Evolutionary conservation across 306 rosid genomes (phyloP).

Genomic region (Trifolium subterraneum): DNA sequence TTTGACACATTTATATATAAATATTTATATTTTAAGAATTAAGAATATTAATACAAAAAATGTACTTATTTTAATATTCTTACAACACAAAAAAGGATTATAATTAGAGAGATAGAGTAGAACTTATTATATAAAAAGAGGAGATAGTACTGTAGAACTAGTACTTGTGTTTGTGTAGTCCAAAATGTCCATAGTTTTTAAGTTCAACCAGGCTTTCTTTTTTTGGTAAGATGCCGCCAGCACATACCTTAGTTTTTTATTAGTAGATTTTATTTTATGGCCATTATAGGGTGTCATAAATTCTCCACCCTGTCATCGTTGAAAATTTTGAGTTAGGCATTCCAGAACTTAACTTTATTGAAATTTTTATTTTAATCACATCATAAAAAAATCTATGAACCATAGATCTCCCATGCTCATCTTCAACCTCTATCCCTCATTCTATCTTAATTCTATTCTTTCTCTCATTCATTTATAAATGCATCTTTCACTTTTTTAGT

Average conservation of each 20-base stretch:
- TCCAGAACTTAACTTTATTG: constrained; percentile 10
- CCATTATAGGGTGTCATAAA: constrained; percentile 32
- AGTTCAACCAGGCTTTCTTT: background rate
- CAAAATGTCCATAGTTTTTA: constrained; percentile 9
- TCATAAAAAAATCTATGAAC: background rate
- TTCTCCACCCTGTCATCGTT: constrained; percentile 38
- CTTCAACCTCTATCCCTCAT: background rate
- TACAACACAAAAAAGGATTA: too few species aligned
- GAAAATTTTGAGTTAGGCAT: background rate
- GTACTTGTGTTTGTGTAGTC: constrained; percentile 5
- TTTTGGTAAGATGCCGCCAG: constrained; percentile 28
- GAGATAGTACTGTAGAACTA: too few species aligned
- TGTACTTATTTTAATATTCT: too few species aligned
- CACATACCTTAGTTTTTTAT: constrained; percentile 31
- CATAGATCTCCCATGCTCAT: background rate
- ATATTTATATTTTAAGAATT: too few species aligned
- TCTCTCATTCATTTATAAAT: background rate
- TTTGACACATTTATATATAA: too few species aligned
- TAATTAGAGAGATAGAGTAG: too few species aligned
- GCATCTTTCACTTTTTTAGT: background rate
- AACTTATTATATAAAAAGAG: too few species aligned
- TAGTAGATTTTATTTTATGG: constrained; percentile 31
- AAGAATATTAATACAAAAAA: too few species aligned
- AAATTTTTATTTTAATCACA: background rate
- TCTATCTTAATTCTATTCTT: background rate